Percentiles rank a stretch among this genome's conserved stretches.
These are phyloP conservation scores for Lepraria neglecta DNA, from an alignment of 495 filamentous ascomycete genomes.

Conservation along the genomic window DNA sequence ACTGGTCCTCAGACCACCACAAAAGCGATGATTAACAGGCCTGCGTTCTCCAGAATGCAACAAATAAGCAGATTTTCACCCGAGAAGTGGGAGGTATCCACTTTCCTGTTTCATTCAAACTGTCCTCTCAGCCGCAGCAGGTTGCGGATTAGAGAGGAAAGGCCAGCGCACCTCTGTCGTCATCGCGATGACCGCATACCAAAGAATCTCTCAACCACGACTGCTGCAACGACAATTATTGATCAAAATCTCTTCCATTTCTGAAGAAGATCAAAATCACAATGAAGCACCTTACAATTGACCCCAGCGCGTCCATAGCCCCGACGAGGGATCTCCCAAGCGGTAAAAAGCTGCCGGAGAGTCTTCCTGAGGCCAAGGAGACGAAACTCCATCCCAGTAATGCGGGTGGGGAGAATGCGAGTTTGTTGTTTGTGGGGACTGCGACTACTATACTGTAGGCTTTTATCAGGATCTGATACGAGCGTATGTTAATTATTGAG, in stretches of 20 bases:
- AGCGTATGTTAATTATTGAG: not conserved
- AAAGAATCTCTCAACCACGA: not conserved
- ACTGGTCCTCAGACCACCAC: too few species aligned
- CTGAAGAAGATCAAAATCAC: not conserved
- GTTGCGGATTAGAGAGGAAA: not conserved
- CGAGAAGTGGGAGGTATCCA: too few species aligned
- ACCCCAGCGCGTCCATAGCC: conserved; percentile 18
- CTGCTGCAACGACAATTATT: not conserved
- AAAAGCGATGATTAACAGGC: too few species aligned
- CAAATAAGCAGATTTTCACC: too few species aligned
- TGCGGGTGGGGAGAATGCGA: conserved; percentile 39
- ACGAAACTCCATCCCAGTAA: conserved; percentile 40
- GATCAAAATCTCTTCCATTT: not conserved
- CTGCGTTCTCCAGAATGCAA: too few species aligned
- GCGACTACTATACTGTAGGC: conserved; percentile 57
- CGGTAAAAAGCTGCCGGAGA: conserved; percentile 13
- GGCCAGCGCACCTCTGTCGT: conserved; percentile 2
- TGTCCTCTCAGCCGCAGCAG: not conserved
- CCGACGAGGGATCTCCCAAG: conserved; percentile 30
- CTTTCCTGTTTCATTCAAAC: too few species aligned
- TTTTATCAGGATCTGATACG: not conserved
- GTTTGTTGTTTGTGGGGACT: conserved; percentile 55
- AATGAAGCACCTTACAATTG: conserved; percentile 29
- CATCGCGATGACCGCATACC: conserved; percentile 15
- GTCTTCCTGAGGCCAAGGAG: conserved; percentile 37